These are phyloP conservation scores for Colletotrichum orchidophilum DNA, from an alignment of 2,329 filamentous ascomycete species.

Conservation along the genomic window DNA sequence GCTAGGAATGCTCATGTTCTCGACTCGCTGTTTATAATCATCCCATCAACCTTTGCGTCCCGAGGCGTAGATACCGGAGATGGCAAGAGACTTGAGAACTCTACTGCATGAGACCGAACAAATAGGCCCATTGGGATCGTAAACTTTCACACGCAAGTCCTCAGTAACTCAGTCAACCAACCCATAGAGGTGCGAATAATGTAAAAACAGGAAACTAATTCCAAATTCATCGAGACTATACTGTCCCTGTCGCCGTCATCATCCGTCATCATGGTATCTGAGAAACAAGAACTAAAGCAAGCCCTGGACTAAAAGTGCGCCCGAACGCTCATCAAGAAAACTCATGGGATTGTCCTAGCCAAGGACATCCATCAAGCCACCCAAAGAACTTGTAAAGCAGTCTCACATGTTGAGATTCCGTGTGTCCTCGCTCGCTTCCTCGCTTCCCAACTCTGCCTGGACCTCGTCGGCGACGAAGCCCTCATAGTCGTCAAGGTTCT, in stretches of 20 bases:
- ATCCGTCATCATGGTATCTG: conserved; percentile 33
- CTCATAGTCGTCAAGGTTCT: conserved; percentile 92
- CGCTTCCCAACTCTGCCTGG: conserved; percentile 81
- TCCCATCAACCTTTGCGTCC: not conserved
- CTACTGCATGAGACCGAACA: too few relatives aligned
- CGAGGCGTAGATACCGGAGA: not conserved
- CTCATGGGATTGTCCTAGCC: not conserved
- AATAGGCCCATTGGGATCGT: too few relatives aligned
- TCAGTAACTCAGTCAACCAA: not conserved
- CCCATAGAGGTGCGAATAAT: not conserved
- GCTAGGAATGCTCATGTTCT: not conserved
- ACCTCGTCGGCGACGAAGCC: conserved; percentile 92
- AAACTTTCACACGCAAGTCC: not conserved
- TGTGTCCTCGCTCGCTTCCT: conserved; percentile 65
- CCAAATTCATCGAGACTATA: not conserved
- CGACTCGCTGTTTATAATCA: not conserved
- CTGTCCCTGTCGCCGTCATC: conserved; percentile 11
- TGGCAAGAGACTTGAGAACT: not conserved
- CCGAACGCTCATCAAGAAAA: conserved; percentile 19
- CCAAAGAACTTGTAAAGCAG: conserved; percentile 32
- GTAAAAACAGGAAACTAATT: not conserved
- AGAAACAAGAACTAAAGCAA: conserved; percentile 18
- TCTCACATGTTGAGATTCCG: conserved; percentile 56
- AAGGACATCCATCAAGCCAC: conserved; percentile 25
- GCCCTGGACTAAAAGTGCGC: not conserved